phyloP scores from a whole-genome alignment of 176 grass and related monocot species.

The Carex myosuroides region DNA sequence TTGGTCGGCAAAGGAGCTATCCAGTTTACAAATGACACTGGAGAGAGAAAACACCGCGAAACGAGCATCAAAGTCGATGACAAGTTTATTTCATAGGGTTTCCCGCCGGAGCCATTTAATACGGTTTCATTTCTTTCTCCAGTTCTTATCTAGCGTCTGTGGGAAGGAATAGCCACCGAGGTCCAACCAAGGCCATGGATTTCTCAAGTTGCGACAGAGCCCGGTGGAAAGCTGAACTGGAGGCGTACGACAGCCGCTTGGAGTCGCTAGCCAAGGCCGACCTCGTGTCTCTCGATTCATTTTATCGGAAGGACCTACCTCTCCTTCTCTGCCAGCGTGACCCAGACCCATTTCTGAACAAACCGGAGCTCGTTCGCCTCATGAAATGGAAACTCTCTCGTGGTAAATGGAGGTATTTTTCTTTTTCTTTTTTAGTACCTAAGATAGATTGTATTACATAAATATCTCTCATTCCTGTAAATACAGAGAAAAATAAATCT shows the following conservation, averaged over 20 bases:
- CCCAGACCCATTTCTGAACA: conserved; percentile 54
- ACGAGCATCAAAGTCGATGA: neutral
- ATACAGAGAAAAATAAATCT: neutral
- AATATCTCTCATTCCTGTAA: neutral
- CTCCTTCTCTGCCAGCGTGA: conserved; percentile 44
- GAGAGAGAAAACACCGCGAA: too few species aligned
- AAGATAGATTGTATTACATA: neutral
- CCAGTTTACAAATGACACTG: too few species aligned
- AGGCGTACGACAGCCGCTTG: conserved; percentile 42
- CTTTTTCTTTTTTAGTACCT: neutral
- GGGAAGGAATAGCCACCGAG: neutral
- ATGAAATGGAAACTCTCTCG: conserved; percentile 93
- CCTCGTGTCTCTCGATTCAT: conserved; percentile 50
- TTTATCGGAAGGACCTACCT: conserved; percentile 71
- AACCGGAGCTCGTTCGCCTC: conserved; percentile 66
- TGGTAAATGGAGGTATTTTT: conserved; percentile 69
- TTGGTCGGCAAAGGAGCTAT: too few species aligned
- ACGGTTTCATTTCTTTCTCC: neutral
- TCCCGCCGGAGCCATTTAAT: neutral
- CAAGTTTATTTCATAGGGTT: neutral
- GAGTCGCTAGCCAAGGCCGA: conserved; percentile 54
- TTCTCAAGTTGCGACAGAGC: conserved; percentile 48
- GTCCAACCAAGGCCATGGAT: conserved; percentile 28
- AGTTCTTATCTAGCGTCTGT: neutral
- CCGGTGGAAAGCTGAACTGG: conserved; percentile 52